Conservation (phyloP, 1,139 yeast genomes). For the Pichia sp. region DNA sequence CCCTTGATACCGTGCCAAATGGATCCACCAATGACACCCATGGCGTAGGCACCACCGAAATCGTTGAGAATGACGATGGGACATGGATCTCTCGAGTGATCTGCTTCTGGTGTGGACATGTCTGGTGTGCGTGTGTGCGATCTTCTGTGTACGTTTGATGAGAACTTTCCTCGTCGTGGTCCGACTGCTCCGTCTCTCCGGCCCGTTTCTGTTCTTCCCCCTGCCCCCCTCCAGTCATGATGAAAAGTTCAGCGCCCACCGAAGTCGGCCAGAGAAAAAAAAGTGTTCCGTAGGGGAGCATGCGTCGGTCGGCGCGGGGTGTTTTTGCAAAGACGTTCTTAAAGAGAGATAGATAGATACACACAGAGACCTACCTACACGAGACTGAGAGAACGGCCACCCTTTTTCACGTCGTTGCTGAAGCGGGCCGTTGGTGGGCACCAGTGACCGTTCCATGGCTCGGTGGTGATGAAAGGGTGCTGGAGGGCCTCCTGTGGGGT, state of each 20-base stretch:
- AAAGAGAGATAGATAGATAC: too few relatives aligned
- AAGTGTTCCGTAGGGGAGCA: background rate
- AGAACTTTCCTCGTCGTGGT: background rate
- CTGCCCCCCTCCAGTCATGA: background rate
- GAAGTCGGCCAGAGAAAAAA: background rate
- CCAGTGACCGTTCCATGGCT: constrained; percentile 44
- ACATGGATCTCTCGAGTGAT: constrained; percentile 98
- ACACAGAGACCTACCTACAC: constrained; percentile 7
- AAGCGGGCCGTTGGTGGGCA: constrained; percentile 40
- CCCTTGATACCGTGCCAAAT: constrained; percentile 99
- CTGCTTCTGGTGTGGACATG: constrained; percentile 67
- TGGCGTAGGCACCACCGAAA: constrained; percentile 97
- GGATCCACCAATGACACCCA: constrained; percentile 98
- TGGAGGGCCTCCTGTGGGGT: constrained; percentile 92
- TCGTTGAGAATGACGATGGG: constrained; percentile 93
- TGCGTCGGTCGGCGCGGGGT: constrained; percentile 1
- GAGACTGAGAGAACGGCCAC: constrained; percentile 24
- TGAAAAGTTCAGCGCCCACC: constrained; percentile 1
- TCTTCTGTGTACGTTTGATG: constrained; percentile 55
- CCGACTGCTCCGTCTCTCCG: too few relatives aligned
- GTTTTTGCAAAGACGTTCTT: too few relatives aligned
- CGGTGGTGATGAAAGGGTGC: constrained; percentile 80
- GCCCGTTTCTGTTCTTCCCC: background rate
- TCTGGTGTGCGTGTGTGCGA: constrained; percentile 44
- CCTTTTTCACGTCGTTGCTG: constrained; percentile 9